Evolutionary conservation across 768 basidiomycete genomes (phyloP).

Genomic region (Termitomyces sp.): DNA sequence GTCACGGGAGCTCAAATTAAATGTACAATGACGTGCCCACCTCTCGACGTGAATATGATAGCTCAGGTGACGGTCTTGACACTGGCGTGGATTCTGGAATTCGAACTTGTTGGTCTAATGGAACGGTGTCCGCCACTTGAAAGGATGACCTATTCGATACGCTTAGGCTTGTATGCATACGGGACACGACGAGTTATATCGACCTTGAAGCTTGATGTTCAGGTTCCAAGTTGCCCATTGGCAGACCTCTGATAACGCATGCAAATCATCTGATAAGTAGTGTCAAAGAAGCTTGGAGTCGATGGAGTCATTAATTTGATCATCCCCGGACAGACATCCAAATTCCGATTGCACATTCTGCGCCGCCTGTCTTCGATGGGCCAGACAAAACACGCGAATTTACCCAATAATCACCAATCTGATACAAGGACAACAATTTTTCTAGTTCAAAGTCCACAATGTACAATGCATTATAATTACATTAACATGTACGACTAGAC

Average conservation of each 20-base stretch:
- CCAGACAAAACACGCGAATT: background rate
- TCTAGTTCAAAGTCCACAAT: background rate
- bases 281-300: background rate
- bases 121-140: background rate
- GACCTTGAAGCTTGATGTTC: background rate
- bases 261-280: background rate
- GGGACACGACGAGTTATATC: background rate
- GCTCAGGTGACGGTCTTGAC: no score
- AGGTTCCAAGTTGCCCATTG: no score
- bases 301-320: background rate
- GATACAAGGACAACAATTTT: background rate
- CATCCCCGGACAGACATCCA: background rate
- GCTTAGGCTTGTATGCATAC: background rate
- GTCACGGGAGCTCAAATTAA: background rate
- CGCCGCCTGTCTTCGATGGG: no score
- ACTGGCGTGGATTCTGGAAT: background rate
- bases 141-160: background rate
- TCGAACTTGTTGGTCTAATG: background rate
- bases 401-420: background rate
- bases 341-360: no score
- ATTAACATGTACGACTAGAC: slow-evolving; percentile 3
- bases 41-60: background rate
- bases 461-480: no score
- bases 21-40: background rate
- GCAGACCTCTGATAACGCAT: no score